Evolutionary conservation across 2,329 filamentous ascomycete genomes (phyloP), one percentile per base, ranked within the genome.

Genomic region (Stemphylium vesicarium): DNA sequence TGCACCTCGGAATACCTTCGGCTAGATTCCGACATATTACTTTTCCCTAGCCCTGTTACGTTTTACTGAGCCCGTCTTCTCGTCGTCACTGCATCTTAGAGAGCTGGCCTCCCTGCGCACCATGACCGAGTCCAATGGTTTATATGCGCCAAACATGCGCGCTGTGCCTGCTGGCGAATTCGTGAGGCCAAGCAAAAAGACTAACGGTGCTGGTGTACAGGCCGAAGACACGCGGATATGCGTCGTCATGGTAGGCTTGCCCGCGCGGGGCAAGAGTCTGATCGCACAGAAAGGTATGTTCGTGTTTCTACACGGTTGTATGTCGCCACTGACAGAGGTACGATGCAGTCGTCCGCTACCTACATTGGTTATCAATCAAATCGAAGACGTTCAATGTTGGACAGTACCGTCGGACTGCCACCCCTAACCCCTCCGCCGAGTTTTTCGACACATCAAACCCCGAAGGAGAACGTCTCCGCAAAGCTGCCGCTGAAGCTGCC

Each of bases 341-440:
- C 22, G 8, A 46, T 29, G 15, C 39, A 79, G 77, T 78, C 50
- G 77, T 78, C 35, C 89, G 95, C 57, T 99, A 99, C 78, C 87
- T 99, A 32, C 90, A 91, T 76, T 99, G 95, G 95, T 88, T 98
- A 55, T 96, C 93, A 22, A 93, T 99, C 72, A 88, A 91, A 35
- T 90, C 95, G 55, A 89, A 92, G 75, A 94, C 92, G 62, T 99
- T 99, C 86, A 99, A 99, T 66, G 95, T 99, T 63, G 95, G 95
- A 74, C 93, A 89, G 72, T 99, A 99, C 76, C 91, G 95, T 64
- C 92, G 95, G 64, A 87, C 89, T 69, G 89, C 90, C 65, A 96
- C 92, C 5, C 92, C 95, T 15, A 93, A 96, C 65, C 95, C 95
- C 13, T 88, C 88, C 2, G 95, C 95, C 64, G 91, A 93, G 70